Evolutionary conservation across 192 early-diverging fungal genomes (phyloP), one percentile per base, ranked within the genome.

Genomic region (Paraglomus occultum): DNA sequence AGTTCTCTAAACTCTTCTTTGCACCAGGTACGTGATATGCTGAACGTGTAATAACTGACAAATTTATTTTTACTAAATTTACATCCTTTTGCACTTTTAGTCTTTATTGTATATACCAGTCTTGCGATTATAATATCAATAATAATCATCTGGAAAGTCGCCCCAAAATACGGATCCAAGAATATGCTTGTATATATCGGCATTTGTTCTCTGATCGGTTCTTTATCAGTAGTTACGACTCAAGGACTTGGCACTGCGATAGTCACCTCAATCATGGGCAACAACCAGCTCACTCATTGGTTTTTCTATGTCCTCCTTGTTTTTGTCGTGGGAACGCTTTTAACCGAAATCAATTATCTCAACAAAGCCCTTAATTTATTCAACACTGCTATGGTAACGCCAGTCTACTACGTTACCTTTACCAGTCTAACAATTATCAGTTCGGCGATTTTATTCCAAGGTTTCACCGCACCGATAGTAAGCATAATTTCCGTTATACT

Each of bases 361-460:
- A 91, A 91, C 79, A 86, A 86, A 73, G 85, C 90, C 1, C 77
- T 91, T 44, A 85, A 90, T 55, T 60, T 85, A 11, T 91, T 89
- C 79, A 84, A 83, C 39, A 88, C 89, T 6, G 86, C 89, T 38
- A 80, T 90, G 63, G 88, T 91, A 46, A 91, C 89, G 10, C 90
- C 90, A 0, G 81, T 90, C 5, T 89, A 90, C 73, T 91, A 90
- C 72, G 90, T 91, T 8, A 85, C 83, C 48, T 91, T 91, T 71
- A 87, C 90, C 0, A 84, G 85, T 40, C 76, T 85, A 2, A 91
- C 90, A 0, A 71, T 91, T 22, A 66, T 89, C 4, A 82, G 81
- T 4, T 88, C 87, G 18, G 86, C 86, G 1, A 82, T 91, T 20
- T 71, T 91, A 9, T 89, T 88, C 51, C 76, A 83, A 31, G 84